Conservation (phyloP, 306 rosid species). For the Citrullus colocynthis region DNA sequence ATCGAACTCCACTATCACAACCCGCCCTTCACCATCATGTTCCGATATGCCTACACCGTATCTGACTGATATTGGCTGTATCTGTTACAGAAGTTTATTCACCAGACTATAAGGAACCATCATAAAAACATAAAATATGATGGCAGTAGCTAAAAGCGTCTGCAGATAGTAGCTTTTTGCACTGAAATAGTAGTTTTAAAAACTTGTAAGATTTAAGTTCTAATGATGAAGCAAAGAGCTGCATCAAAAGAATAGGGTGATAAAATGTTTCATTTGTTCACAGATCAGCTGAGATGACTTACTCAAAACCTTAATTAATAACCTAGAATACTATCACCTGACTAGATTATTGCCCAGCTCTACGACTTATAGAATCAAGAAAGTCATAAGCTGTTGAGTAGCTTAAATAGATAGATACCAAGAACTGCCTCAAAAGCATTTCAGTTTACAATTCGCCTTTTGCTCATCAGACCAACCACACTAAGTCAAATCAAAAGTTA, state of each 20-base stretch:
- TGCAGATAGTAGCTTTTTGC: background rate
- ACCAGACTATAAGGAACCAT: conserved; percentile 15
- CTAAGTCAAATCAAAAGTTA: background rate
- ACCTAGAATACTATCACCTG: background rate
- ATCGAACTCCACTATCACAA: conserved; percentile 79
- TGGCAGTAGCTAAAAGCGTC: background rate
- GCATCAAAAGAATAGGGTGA: background rate
- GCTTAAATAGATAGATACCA: background rate
- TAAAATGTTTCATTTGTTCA: background rate
- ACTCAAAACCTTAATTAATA: background rate
- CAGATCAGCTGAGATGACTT: background rate
- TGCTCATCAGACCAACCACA: background rate
- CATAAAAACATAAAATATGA: background rate
- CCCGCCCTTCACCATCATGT: conserved; percentile 87
- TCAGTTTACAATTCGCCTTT: background rate
- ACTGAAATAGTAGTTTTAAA: background rate
- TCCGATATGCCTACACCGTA: conserved; percentile 77
- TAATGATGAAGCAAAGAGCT: background rate
- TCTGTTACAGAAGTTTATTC: conserved; percentile 27
- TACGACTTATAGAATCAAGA: background rate
- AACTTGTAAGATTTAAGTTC: background rate
- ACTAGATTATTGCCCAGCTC: background rate
- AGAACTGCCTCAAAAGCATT: background rate
- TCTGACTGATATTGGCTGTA: conserved; percentile 74
- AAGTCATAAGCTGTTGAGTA: background rate